Percentiles rank a stretch among this genome's conserved stretches.
These are phyloP conservation scores for Wickerhamiella domercqiae DNA, from an alignment of 805 yeast species.

Conservation along the genomic window DNA sequence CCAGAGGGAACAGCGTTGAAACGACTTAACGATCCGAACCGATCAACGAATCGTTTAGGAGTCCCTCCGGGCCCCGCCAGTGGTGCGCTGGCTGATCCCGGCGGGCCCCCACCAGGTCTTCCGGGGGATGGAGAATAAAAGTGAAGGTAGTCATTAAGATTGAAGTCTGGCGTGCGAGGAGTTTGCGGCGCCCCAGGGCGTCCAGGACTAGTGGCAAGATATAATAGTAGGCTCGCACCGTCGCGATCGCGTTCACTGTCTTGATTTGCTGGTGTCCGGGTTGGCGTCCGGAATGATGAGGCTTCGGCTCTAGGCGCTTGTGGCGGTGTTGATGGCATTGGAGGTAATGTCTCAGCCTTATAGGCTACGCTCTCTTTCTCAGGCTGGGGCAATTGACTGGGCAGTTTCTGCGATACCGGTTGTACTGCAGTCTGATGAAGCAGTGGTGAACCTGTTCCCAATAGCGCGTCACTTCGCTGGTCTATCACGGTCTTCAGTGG, in stretches of 20 bases:
- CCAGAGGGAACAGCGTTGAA: background rate
- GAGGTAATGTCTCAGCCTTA: conserved; percentile 6
- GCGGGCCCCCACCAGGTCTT: background rate
- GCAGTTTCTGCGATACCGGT: background rate
- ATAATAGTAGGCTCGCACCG: conserved; percentile 72
- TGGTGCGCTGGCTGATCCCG: background rate
- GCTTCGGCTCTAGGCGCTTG: conserved; percentile 14
- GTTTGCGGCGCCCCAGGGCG: conserved; percentile 32
- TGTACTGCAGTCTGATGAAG: background rate
- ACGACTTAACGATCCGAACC: background rate
- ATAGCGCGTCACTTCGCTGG: background rate
- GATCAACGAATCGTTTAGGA: background rate
- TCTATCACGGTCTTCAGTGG: background rate
- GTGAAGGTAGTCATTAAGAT: conserved; percentile 71
- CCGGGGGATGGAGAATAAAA: conserved; percentile 51
- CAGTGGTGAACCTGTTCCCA: background rate
- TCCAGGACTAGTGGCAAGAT: conserved; percentile 70
- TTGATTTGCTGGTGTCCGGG: conserved; percentile 3
- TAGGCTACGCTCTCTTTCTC: background rate
- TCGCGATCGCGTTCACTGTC: conserved; percentile 24
- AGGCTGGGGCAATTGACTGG: background rate
- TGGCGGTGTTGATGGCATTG: conserved; percentile 14
- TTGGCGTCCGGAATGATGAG: conserved; percentile 16
- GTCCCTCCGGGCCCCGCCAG: background rate
- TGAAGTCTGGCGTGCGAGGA: conserved; percentile 34